These are phyloP conservation scores for Backusella luteola DNA, from an alignment of 192 early-diverging fungal species.

Conservation along the genomic window DNA sequence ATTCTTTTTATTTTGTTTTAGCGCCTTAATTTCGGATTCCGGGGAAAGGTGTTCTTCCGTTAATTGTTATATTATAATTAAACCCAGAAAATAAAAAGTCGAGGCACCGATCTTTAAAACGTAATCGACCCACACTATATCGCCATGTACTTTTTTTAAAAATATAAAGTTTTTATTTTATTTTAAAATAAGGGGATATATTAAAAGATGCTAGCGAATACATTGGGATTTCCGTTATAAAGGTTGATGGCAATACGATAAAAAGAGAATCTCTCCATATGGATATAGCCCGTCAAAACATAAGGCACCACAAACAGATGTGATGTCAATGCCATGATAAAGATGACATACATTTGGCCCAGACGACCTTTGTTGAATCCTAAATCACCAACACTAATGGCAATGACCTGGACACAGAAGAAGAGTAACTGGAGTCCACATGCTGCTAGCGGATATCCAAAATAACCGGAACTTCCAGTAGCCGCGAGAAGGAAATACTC, in stretches of 20 bases:
- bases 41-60: not conserved
- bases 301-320: conserved; percentile 22
- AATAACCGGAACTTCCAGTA: conserved; percentile 1
- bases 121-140: not conserved
- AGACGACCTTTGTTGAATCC: not conserved
- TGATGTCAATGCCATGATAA: conserved; percentile 7
- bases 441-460: not conserved
- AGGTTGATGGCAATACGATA: conserved; percentile 6
- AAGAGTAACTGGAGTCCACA: conserved; percentile 7
- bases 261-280: conserved; percentile 18
- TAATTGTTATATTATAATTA: not conserved
- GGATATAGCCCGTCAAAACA: conserved; percentile 9
- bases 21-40: conserved; percentile 5
- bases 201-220: conserved; percentile 5
- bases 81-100: not conserved
- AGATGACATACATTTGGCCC: not conserved
- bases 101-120: conserved; percentile 4
- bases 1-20: not conserved
- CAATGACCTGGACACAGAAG: not conserved
- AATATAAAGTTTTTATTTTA: not conserved
- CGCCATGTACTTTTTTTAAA: not conserved
- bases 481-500: conserved; percentile 15
- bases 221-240: not conserved
- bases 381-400: not conserved
- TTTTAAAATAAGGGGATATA: not conserved